These are phyloP conservation scores for Juglanconis juglandina DNA, from an alignment of 2,329 filamentous ascomycete genomes.

Conservation along the genomic window DNA sequence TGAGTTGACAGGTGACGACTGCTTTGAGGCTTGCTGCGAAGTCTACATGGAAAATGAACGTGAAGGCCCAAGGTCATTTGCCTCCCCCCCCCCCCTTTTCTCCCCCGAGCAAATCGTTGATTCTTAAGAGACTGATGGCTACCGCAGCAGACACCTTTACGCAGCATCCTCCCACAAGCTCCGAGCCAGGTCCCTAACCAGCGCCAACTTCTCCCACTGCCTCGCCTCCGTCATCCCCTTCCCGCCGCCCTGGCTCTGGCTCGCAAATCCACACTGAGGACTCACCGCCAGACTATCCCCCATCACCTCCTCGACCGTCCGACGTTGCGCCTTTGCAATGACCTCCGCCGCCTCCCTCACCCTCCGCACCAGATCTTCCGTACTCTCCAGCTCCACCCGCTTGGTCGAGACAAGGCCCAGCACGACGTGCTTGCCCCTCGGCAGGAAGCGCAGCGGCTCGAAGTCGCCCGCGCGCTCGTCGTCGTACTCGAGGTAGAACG, in stretches of 20 bases:
- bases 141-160: not conserved
- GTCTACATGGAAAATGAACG: too few relatives aligned
- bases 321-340: slow-evolving; percentile 53
- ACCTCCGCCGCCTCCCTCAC: slow-evolving; percentile 49
- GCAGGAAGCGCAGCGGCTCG: slow-evolving; percentile 45
- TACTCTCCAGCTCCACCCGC: slow-evolving; percentile 43
- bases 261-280: slow-evolving; percentile 49
- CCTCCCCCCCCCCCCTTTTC: too few relatives aligned
- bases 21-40: too few relatives aligned
- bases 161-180: not conserved
- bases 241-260: slow-evolving; percentile 21
- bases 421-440: slow-evolving; percentile 47
- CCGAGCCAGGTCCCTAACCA: not conserved
- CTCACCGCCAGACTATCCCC: slow-evolving; percentile 52
- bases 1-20: too few relatives aligned
- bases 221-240: not conserved
- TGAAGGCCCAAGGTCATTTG: too few relatives aligned
- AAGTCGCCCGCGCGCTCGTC: slow-evolving; percentile 46
- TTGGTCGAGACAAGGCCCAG: slow-evolving; percentile 49
- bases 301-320: slow-evolving; percentile 51
- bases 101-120: not conserved
- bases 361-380: slow-evolving; percentile 39
- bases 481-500: slow-evolving; percentile 52
- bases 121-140: not conserved
- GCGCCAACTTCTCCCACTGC: not conserved